Evolutionary conservation across 2,329 filamentous ascomycete genomes (phyloP), one percentile per base, ranked within the genome.

Genomic region (Trichophyton rubrum): DNA sequence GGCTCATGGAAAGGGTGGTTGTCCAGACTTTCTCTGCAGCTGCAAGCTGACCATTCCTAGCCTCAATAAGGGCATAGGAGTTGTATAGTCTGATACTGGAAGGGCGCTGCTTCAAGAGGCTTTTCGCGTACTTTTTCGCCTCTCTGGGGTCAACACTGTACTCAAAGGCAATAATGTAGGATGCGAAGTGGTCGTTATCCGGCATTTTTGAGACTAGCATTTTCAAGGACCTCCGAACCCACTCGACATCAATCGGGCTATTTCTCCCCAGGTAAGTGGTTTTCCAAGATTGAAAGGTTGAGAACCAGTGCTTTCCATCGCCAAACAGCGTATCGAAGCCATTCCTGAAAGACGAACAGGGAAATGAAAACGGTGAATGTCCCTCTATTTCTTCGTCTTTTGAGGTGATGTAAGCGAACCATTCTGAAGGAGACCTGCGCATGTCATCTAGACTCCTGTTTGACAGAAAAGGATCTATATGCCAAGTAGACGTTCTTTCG

Each of bases 1-100:
- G 68, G 59, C 74, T 78, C 78, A 85, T 82, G 2, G 76, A 76
- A n/a, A 89, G 75, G 1, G 89, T 85, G 1, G 86, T 86, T 1
- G 78, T 71, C 67, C 92, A 81, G 0, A 93, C 84, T 58, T 82
- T 84, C 22, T 78, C 74, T 3, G 87, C 85, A 55, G 83, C 75
- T 0, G 82, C 77, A 1, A 69, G 65, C 24, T 86, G 85, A 0
- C 79, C 82, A 33, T 79, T 80, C 1, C 77, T 75, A 65, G 74
- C 79, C 71, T 95, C 89, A 2, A 90, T 82, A 13, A 89, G 73
- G 0, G 87, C 89, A 68, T 92, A 95, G 0, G 85, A 83, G 65
- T 90, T 87, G 72, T 95, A 96, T 0, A 96, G 76, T 13, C 78
- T 76, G 2, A 88, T 70, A 66, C 84, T 86, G 0, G 82, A 78